Conservation (phyloP, 2,329 filamentous ascomycete genomes). For the Cytospora chrysosperma region DNA sequence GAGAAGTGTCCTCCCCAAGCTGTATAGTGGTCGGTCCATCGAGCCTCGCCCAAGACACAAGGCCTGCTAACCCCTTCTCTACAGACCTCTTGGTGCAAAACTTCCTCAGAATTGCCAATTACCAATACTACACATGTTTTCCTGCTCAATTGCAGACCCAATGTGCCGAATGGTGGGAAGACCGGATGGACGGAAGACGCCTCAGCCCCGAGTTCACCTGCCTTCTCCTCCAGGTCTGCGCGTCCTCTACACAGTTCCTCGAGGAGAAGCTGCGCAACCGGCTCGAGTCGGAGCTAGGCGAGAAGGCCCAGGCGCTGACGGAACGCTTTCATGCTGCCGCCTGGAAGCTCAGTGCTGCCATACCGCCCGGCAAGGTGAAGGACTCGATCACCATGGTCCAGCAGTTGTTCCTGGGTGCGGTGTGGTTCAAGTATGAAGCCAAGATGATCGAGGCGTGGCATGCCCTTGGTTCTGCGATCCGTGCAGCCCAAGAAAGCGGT, state of each 20-base stretch:
- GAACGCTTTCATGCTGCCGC: constrained; percentile 42
- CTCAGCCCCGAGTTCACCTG: constrained; percentile 46
- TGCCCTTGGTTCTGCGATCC: constrained; percentile 41
- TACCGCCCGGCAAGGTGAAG: constrained; percentile 42
- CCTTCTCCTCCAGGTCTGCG: constrained; percentile 46
- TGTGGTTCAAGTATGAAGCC: constrained; percentile 48
- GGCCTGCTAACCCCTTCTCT: not conserved
- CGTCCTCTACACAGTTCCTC: constrained; percentile 45
- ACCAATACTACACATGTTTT: constrained; percentile 46
- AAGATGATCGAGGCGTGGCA: constrained; percentile 50
- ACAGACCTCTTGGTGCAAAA: constrained; percentile 46
- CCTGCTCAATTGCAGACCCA: constrained; percentile 43
- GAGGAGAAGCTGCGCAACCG: constrained; percentile 37
- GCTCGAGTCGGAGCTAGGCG: constrained; percentile 46
- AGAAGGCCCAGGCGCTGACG: constrained; percentile 39
- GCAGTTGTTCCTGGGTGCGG: constrained; percentile 45
- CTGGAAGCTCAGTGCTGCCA: constrained; percentile 41
- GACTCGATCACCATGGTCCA: constrained; percentile 42
- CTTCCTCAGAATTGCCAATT: constrained; percentile 44
- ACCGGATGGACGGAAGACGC: constrained; percentile 34
- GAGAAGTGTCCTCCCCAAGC: constrained; percentile 35
- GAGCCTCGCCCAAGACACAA: not conserved
- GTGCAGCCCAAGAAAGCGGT: constrained; percentile 49
- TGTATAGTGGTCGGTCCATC: constrained; percentile 34
- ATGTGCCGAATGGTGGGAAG: constrained; percentile 46